A percentile compares a stretch with the other conserved stretches of the same genome.
Evolutionary conservation across 2,329 filamentous ascomycete species (phyloP).

Genomic region (Fusarium sp.): DNA sequence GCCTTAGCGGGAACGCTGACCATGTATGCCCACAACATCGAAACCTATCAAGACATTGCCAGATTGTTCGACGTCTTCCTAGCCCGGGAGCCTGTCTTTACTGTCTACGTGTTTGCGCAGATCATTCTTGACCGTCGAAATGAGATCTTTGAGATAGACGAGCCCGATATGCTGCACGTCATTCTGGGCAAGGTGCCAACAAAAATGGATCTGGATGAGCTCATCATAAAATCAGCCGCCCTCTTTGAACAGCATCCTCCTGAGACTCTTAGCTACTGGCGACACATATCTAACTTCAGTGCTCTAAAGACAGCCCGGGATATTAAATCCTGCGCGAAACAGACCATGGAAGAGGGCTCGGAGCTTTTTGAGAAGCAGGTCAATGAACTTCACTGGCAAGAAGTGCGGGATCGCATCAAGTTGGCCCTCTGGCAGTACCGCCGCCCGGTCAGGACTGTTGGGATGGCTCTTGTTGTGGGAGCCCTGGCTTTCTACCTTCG

Average conservation of each 20-base stretch:
- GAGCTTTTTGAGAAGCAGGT: constrained; percentile 77
- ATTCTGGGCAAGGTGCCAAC: constrained; percentile 88
- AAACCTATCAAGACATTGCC: constrained; percentile 87
- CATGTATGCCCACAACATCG: constrained; percentile 96
- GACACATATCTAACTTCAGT: constrained; percentile 76
- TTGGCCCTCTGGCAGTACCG: constrained; percentile 71
- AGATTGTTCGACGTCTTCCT: constrained; percentile 93
- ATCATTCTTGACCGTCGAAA: constrained; percentile 83
- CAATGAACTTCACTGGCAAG: constrained; percentile 74
- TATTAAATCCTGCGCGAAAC: constrained; percentile 59
- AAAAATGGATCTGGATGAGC: constrained; percentile 80
- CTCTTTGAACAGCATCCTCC: constrained; percentile 79
- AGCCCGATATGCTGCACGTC: constrained; percentile 92
- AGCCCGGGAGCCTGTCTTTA: constrained; percentile 86
- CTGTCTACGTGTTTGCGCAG: constrained; percentile 90
- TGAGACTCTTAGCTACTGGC: constrained; percentile 77
- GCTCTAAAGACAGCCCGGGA: constrained; percentile 85
- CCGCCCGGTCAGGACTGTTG: constrained; percentile 70
- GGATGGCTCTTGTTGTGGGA: constrained; percentile 74
- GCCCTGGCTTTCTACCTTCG: constrained; percentile 76
- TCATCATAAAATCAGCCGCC: constrained; percentile 74
- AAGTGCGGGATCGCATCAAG: constrained; percentile 55
- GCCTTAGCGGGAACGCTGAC: constrained; percentile 93
- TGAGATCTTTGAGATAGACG: constrained; percentile 91
- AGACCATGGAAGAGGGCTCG: constrained; percentile 75